Percentiles rank a stretch among this genome's conserved stretches.
These are phyloP conservation scores for Sicyos edulis DNA, from an alignment of 306 rosid genomes.

Conservation along the genomic window DNA sequence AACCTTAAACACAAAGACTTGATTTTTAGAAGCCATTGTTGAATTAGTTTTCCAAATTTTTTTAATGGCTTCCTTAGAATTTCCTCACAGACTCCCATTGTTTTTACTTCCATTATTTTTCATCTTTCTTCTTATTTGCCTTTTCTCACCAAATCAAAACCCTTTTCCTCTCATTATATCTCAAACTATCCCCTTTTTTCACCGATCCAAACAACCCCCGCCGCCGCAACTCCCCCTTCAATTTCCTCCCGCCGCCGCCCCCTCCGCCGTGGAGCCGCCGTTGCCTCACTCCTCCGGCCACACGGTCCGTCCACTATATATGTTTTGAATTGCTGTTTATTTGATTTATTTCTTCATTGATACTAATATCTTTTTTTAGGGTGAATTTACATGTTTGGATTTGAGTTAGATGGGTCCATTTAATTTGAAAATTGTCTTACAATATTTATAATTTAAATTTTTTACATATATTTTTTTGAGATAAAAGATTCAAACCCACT, in stretches of 20 bases:
- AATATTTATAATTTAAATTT: too few species aligned
- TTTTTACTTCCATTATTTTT: background rate
- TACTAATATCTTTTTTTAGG: too few species aligned
- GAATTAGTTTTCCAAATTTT: background rate
- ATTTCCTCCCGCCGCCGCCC: background rate
- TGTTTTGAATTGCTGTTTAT: too few species aligned
- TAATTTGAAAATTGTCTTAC: too few species aligned
- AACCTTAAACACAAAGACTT: background rate
- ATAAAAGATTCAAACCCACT: too few species aligned
- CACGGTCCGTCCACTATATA: background rate
- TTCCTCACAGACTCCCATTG: background rate
- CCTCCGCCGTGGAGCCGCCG: background rate
- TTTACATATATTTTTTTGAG: too few species aligned
- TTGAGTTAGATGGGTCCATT: too few species aligned
- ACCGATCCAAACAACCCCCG: background rate
- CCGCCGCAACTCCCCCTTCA: background rate
- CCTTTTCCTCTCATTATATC: background rate
- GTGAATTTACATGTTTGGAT: too few species aligned
- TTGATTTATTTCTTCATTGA: too few species aligned
- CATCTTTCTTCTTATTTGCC: background rate
- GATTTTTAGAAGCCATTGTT: background rate
- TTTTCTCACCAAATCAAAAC: constrained; percentile 12
- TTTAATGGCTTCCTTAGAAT: background rate
- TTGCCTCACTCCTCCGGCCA: background rate
- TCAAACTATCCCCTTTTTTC: background rate